phyloP scores from a whole-genome alignment of 768 basidiomycete genomes.

The Asterophora lycoperdoides region DNA sequence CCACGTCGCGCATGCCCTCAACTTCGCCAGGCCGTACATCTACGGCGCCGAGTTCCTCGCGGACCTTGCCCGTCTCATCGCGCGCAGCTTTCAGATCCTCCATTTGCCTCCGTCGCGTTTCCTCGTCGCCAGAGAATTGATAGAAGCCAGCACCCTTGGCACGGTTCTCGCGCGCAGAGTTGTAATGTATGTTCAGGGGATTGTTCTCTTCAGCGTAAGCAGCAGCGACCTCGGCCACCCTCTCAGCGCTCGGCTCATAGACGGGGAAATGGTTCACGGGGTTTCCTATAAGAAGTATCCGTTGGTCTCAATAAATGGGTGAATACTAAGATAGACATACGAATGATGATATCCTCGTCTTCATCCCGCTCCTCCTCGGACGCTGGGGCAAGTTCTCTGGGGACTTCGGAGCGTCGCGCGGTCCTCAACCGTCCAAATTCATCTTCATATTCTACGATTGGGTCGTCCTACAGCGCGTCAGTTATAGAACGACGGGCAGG shows the following conservation, averaged over 20 bases:
- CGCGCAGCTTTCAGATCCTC: constrained; percentile 67
- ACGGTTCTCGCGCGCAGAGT: constrained; percentile 77
- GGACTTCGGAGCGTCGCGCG: constrained; percentile 69
- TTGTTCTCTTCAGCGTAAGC: constrained; percentile 67
- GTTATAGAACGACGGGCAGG: neutral
- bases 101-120: constrained; percentile 74
- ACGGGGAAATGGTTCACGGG: constrained; percentile 84
- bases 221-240: constrained; percentile 68
- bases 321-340: constrained; percentile 28
- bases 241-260: constrained; percentile 80
- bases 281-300: constrained; percentile 47
- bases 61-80: constrained; percentile 63
- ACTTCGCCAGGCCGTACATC: constrained; percentile 66
- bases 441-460: constrained; percentile 80
- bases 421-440: constrained; percentile 80
- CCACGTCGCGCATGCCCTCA: constrained; percentile 62
- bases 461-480: constrained; percentile 51
- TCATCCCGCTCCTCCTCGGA: constrained; percentile 46
- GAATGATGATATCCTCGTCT: constrained; percentile 61
- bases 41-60: constrained; percentile 56
- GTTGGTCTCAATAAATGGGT: neutral
- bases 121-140: constrained; percentile 85
- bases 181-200: constrained; percentile 75
- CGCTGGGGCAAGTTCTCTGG: constrained; percentile 54
- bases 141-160: constrained; percentile 90